A percentile compares a stretch with the other conserved stretches of the same genome.
Evolutionary conservation across 768 basidiomycete genomes (phyloP).

Genomic region (Tylopilus subfusipes): DNA sequence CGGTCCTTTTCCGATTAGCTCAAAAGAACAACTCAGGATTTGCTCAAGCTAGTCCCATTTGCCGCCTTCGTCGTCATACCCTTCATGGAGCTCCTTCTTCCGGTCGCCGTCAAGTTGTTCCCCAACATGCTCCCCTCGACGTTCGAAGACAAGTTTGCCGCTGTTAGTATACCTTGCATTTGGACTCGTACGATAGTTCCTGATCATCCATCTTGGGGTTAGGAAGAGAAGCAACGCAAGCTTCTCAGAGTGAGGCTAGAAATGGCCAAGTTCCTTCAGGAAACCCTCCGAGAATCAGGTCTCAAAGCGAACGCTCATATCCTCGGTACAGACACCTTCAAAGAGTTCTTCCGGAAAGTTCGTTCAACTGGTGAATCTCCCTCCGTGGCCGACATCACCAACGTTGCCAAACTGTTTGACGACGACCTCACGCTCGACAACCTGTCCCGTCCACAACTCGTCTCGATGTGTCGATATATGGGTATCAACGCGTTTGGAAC

Average conservation of each 20-base stretch:
- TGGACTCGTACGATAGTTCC: not conserved
- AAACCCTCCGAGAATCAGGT: conserved; percentile 92
- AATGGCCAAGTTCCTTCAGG: conserved; percentile 82
- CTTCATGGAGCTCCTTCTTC: conserved; percentile 96
- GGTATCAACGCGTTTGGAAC: conserved; percentile 98
- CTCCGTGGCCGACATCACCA: conserved; percentile 83
- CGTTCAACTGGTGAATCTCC: conserved; percentile 95
- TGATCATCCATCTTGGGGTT: not conserved
- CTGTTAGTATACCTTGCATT: conserved; percentile 45
- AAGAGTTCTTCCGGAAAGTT: conserved; percentile 98
- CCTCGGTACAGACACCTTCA: conserved; percentile 92
- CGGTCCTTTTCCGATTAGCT: conserved; percentile 46
- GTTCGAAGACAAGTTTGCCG: conserved; percentile 95
- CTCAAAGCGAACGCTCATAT: conserved; percentile 92
- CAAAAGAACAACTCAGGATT: conserved; percentile 88
- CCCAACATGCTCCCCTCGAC: conserved; percentile 99
- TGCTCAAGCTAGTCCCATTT: conserved; percentile 92
- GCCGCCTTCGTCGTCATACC: conserved; percentile 93
- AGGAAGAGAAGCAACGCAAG: conserved; percentile 98
- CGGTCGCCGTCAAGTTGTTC: conserved; percentile 94
- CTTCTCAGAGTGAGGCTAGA: conserved; percentile 65
- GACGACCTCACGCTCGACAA: conserved; percentile 98
- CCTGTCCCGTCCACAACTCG: conserved; percentile 94
- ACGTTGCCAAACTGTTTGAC: conserved; percentile 94
- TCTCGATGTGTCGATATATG: conserved; percentile 98